phyloP scores from a whole-genome alignment of 441 rosid genomes.

The Gossypium schwendimanii region DNA sequence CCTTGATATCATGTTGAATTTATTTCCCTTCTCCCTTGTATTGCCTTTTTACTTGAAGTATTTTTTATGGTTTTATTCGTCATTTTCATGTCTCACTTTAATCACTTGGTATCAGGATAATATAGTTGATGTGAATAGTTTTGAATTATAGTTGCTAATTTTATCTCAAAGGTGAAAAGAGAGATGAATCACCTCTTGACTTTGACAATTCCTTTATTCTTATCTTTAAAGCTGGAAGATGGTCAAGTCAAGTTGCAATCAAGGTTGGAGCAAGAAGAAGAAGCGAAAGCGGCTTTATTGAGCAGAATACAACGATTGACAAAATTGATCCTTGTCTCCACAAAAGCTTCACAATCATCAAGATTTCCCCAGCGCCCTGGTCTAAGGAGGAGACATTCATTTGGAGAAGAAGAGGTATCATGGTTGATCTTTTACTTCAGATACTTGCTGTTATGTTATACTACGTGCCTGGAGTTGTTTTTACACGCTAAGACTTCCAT shows the following conservation, averaged over 20 bases:
- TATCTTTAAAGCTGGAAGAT: conserved; percentile 79
- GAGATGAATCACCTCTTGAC: conserved; percentile 16
- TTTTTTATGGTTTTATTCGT: background rate
- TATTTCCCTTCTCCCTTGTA: background rate
- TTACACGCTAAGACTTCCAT: background rate
- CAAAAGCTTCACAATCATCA: conserved; percentile 74
- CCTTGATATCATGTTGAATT: background rate
- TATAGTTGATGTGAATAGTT: background rate
- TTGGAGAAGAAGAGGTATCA: conserved; percentile 97
- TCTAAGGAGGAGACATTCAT: conserved; percentile 94
- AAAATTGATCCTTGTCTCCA: conserved; percentile 87
- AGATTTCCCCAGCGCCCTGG: conserved; percentile 59
- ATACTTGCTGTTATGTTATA: background rate
- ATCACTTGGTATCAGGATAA: background rate
- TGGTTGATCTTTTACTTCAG: conserved; percentile 10
- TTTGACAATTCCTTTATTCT: conserved; percentile 24
- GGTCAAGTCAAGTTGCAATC: conserved; percentile 93
- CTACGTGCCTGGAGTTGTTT: background rate
- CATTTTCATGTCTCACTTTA: background rate
- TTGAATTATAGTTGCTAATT: background rate
- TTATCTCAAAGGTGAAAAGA: background rate
- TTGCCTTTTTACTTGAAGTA: background rate
- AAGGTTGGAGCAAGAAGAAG: conserved; percentile 93
- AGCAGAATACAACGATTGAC: conserved; percentile 93
- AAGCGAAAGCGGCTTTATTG: conserved; percentile 90